Conservation (phyloP, 305 asterid genomes). For the Fraxinus nigra region DNA sequence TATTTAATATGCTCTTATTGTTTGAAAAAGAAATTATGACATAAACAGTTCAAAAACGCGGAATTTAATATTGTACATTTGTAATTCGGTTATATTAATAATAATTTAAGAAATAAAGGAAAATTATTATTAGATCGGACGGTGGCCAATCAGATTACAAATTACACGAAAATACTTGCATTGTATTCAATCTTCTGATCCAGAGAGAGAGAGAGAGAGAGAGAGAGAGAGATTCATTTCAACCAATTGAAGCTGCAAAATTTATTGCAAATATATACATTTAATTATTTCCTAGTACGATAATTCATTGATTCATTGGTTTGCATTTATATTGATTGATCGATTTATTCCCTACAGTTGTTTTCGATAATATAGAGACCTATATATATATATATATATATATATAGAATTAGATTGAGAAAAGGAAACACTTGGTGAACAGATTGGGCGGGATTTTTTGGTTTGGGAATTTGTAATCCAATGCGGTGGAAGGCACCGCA, state of each 20-base stretch:
- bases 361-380: not conserved
- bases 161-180: slow-evolving; percentile 29
- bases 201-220: slow-evolving; percentile 25
- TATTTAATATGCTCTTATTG: no score
- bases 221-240: slow-evolving; percentile 43
- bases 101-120: not conserved
- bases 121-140: slow-evolving; percentile 15
- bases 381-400: slow-evolving; percentile 1
- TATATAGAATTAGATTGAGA: slow-evolving; percentile 21
- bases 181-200: slow-evolving; percentile 53
- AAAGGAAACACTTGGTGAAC: slow-evolving; percentile 36
- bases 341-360: slow-evolving; percentile 17
- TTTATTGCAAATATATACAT: not conserved
- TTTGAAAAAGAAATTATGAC: no score
- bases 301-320: slow-evolving; percentile 28
- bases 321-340: slow-evolving; percentile 9
- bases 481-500: slow-evolving; percentile 41
- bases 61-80: no score
- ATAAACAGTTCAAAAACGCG: no score
- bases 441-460: slow-evolving; percentile 33
- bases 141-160: slow-evolving; percentile 30
- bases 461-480: slow-evolving; percentile 19
- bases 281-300: slow-evolving; percentile 16
- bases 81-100: no score
- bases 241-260: slow-evolving; percentile 28